A percentile compares a stretch with the other conserved stretches of the same genome.
Evolutionary conservation across 768 basidiomycete species (phyloP).

Genomic region (Mycena sanguinolenta): DNA sequence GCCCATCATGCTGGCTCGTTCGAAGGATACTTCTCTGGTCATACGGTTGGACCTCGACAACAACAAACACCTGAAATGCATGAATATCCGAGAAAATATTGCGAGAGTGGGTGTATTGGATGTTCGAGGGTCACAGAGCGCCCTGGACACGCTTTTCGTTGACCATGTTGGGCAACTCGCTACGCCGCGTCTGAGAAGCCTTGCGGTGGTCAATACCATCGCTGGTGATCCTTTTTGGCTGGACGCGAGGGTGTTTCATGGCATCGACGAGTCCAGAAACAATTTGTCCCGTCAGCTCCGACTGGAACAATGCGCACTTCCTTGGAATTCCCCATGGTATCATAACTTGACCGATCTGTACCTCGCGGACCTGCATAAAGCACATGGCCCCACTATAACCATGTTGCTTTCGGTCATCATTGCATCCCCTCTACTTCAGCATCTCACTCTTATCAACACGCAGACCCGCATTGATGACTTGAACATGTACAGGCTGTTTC

Average conservation of each 20-base stretch:
- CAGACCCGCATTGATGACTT: background rate
- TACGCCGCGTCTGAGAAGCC: slow-evolving; percentile 3
- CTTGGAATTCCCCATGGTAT: slow-evolving; percentile 36
- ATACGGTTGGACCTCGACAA: slow-evolving; percentile 14
- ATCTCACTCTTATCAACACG: slow-evolving; percentile 14
- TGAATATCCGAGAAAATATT: background rate
- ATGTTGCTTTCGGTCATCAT: slow-evolving; percentile 11
- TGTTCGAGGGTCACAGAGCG: slow-evolving; percentile 1
- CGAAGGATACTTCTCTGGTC: slow-evolving; percentile 24
- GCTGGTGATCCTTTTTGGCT: slow-evolving; percentile 14
- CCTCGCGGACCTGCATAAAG: slow-evolving; percentile 11
- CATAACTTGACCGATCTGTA: slow-evolving; percentile 30
- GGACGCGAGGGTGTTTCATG: slow-evolving; percentile 18
- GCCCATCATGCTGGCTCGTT: slow-evolving; percentile 25
- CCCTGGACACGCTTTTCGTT: too few species aligned
- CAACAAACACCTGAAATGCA: background rate
- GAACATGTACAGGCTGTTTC: background rate
- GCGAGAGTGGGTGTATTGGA: slow-evolving; percentile 3
- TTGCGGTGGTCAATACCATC: slow-evolving; percentile 3
- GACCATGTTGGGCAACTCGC: background rate
- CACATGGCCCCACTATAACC: slow-evolving; percentile 23
- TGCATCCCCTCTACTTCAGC: slow-evolving; percentile 24
- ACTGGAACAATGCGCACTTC: slow-evolving; percentile 30
- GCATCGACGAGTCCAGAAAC: background rate
- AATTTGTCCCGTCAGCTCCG: slow-evolving; percentile 10